phyloP scores from a whole-genome alignment of 495 filamentous ascomycete genomes.

The Penicillium atrosanguineum region DNA sequence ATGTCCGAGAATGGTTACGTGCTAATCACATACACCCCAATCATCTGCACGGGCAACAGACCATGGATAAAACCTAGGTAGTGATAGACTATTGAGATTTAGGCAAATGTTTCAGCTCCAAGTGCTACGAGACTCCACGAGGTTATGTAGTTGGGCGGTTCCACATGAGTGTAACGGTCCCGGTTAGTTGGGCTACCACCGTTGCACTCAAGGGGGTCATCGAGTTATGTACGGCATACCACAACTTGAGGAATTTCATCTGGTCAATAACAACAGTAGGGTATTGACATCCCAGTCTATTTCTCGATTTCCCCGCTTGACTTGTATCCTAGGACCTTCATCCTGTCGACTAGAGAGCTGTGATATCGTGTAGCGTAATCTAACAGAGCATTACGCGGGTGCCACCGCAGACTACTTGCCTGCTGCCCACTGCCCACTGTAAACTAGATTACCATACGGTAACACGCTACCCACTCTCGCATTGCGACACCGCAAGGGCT shows the following conservation, averaged over 20 bases:
- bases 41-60: not conserved
- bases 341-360: too few relatives aligned
- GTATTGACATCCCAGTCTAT: too few relatives aligned
- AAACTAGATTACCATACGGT: not conserved
- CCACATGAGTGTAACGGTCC: constrained; percentile 38
- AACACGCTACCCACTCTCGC: constrained; percentile 3
- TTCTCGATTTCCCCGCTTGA: too few relatives aligned
- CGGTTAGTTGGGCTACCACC: constrained; percentile 40
- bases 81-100: too few relatives aligned
- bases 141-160: constrained; percentile 18
- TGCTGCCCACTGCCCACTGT: not conserved
- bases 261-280: not conserved
- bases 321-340: too few relatives aligned
- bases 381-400: not conserved
- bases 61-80: too few relatives aligned
- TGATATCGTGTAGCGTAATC: not conserved
- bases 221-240: constrained; percentile 31
- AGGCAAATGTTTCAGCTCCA: not conserved
- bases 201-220: constrained; percentile 41
- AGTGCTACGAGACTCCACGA: constrained; percentile 4
- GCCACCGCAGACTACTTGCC: not conserved
- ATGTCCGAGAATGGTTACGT: too few relatives aligned
- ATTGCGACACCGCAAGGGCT: constrained; percentile 31
- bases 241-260: constrained; percentile 11
- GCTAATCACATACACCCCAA: not conserved